phyloP scores from a whole-genome alignment of 805 yeast species.

The Lachancea nothofagi region DNA sequence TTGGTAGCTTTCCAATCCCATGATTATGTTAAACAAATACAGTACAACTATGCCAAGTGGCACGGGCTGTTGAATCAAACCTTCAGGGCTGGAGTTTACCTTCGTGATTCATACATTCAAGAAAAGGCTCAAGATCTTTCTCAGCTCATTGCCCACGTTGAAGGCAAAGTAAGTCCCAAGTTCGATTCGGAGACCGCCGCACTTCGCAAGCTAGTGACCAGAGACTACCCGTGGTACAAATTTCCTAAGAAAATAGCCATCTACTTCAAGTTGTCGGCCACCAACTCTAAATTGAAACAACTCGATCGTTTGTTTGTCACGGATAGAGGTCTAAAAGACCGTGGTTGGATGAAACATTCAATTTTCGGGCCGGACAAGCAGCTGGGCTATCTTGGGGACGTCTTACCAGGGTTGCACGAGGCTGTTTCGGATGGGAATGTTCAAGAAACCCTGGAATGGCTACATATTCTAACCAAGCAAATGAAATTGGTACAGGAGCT shows the following conservation, averaged over 20 bases:
- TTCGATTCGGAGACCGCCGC: conserved; percentile 46
- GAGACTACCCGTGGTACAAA: conserved; percentile 78
- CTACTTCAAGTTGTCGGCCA: conserved; percentile 50
- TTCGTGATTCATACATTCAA: conserved; percentile 13
- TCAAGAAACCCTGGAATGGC: conserved; percentile 40
- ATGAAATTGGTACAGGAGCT: conserved; percentile 14
- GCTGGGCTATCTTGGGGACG: conserved; percentile 46
- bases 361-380: conserved; percentile 54
- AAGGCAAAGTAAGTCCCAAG: conserved; percentile 22
- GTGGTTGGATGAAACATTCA: conserved; percentile 61
- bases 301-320: conserved; percentile 52
- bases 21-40: conserved; percentile 44
- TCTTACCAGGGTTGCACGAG: conserved; percentile 57
- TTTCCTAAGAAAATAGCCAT: conserved; percentile 52
- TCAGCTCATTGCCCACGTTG: neutral
- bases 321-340: conserved; percentile 40
- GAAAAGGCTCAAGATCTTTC: conserved; percentile 8
- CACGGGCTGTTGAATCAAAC: conserved; percentile 18
- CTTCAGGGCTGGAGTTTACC: too few relatives aligned
- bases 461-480: conserved; percentile 39
- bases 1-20: conserved; percentile 44
- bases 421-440: conserved; percentile 45
- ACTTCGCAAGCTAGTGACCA: conserved; percentile 46
- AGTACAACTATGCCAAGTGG: conserved; percentile 32
- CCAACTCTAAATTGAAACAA: conserved; percentile 48